Base-by-base conservation (phyloP, 305 asterid genomes). In the Euphrasia arctica region DNA sequence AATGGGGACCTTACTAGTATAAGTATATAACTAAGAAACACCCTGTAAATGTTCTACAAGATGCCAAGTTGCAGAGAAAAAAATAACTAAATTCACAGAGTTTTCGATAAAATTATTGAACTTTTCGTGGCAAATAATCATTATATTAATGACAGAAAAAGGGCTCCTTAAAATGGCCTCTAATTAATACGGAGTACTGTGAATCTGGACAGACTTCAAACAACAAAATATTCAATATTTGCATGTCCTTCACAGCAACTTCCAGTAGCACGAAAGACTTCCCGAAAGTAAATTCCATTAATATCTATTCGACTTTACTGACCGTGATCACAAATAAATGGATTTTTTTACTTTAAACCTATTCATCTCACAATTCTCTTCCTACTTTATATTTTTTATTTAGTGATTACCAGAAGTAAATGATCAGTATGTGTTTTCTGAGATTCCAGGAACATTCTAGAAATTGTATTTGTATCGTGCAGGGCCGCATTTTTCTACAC, bases 171-270 rank as follows among this genome's bases (percentile, higher is more conserved):
- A 12, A 4, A n/a, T 47, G 52, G 52, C 15, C n/a, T 18, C 63
- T 10, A 55, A 4, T 2, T 18, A 28, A 51, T 34, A 55, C 14
- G 8, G 41, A 18, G 22, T 18, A 18, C 22, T 1, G 48, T 58
- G 39, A 62, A 65, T 41, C 48, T 27, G 3, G 68, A 55, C 68
- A 68, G 65, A 54, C 60, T 59, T 68, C 61, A 34, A 43, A 41
- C 65, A 49, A 14, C 28, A 61, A 59, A 10, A 42, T 28, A 27
- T 11, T 11, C 29, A 48, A 60, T 4, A 59, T n/a, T 60, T 60
- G 48, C 55, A 39, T 55, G 52, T 31, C 34, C 3, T 31, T 7
- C 55, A 65, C 18, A 9, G 12, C 65, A 74, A 31, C 61, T 59
- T 18, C 4, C 34, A 31, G 34, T 31, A 31, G 65, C 27, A 64